phyloP scores from a whole-genome alignment of 2,329 filamentous ascomycete species.

The Pyrenophora teres region DNA sequence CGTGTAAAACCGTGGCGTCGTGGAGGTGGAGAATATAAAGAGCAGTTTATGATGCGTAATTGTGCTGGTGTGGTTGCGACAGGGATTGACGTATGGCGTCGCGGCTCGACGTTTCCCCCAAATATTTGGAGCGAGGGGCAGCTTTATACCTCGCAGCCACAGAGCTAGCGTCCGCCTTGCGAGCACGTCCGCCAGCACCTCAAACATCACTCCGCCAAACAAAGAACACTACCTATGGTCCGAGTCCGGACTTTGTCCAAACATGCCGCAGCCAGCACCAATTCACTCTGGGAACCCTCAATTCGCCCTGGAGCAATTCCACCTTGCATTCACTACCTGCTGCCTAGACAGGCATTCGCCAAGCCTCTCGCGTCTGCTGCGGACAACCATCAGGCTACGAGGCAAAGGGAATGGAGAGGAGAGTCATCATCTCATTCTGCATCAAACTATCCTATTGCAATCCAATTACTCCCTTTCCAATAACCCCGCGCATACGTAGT shows the following conservation, averaged over 20 bases:
- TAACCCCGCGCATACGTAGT: neutral
- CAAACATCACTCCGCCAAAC: conserved; percentile 5
- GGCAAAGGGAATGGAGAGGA: too few species aligned
- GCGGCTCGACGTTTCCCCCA: conserved; percentile 19
- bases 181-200: conserved; percentile 7
- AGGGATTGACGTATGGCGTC: conserved; percentile 22
- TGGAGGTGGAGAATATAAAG: neutral
- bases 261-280: neutral
- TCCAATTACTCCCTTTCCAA: neutral
- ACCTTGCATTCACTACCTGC: too few species aligned
- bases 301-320: too few species aligned
- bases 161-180: conserved; percentile 9
- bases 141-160: conserved; percentile 18
- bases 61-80: conserved; percentile 11
- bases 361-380: neutral
- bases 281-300: too few species aligned
- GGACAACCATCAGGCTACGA: neutral
- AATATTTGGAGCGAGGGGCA: conserved; percentile 17
- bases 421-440: neutral
- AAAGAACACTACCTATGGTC: conserved; percentile 1
- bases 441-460: neutral
- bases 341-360: neutral
- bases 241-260: neutral
- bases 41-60: neutral
- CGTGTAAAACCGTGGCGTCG: neutral